A percentile compares a stretch with the other conserved stretches of the same genome.
phyloP scores from a whole-genome alignment of 306 rosid species.

The Pterocarpus macrocarpus region DNA sequence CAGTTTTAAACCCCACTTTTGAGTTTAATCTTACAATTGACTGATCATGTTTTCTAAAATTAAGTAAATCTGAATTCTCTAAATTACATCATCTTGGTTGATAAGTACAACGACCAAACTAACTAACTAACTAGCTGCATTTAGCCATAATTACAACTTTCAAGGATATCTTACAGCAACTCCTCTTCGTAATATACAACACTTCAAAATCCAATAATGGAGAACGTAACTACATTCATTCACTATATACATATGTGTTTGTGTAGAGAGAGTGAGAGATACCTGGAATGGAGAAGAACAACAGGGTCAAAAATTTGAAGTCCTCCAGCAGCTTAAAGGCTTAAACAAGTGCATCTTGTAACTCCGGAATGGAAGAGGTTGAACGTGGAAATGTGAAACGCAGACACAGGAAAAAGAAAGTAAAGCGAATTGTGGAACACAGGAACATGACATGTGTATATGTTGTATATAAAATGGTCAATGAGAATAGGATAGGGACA shows the following conservation, averaged over 20 bases:
- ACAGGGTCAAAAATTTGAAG: neutral
- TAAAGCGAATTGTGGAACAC: neutral
- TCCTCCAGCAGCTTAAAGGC: neutral
- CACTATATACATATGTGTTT: neutral
- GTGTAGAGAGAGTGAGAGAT: neutral
- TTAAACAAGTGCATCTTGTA: constrained; percentile 13
- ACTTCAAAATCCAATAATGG: neutral
- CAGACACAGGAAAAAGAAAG: neutral
- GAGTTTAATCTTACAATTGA: neutral
- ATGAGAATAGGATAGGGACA: constrained; percentile 24
- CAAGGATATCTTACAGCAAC: too few species aligned
- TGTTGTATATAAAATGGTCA: neutral
- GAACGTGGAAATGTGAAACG: constrained; percentile 8
- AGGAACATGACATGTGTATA: constrained; percentile 1
- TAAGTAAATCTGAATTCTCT: constrained; percentile 3
- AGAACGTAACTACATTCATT: neutral
- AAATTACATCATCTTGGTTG: neutral
- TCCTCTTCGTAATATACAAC: neutral
- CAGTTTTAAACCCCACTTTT: constrained; percentile 19
- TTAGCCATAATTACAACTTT: neutral
- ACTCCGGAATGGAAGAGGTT: neutral
- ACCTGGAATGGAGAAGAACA: neutral
- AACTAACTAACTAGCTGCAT: neutral
- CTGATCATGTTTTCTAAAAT: neutral
- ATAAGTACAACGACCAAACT: too few species aligned